Conservation (phyloP, 345 rosid genomes). For the Trapa incisa region DNA sequence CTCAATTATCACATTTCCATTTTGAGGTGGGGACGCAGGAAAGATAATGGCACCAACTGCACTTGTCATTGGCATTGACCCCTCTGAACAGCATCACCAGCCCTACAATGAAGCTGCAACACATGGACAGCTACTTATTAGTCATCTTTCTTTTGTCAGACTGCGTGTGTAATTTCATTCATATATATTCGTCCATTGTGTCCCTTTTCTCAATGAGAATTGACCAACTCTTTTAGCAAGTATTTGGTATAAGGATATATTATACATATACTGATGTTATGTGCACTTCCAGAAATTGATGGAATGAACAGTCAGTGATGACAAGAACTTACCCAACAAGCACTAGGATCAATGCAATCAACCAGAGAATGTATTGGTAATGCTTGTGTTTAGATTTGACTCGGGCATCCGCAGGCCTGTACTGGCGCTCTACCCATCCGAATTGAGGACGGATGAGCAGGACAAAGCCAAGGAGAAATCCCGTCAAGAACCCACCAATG, state of each 20-base stretch:
- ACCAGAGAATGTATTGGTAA: slow-evolving; percentile 56
- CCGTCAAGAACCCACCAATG: slow-evolving; percentile 42
- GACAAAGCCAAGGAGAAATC: slow-evolving; percentile 35
- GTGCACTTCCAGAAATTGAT: no score
- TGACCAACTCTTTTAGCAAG: no score
- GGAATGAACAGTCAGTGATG: neutral
- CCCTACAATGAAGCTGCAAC: slow-evolving; percentile 51
- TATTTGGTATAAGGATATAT: no score
- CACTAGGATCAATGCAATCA: slow-evolving; percentile 35
- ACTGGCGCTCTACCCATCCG: slow-evolving; percentile 45
- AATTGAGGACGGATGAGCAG: slow-evolving; percentile 40
- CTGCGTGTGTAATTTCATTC: no score
- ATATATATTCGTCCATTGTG: neutral
- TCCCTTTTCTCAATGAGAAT: no score
- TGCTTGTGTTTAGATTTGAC: slow-evolving; percentile 55
- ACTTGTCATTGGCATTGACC: slow-evolving; percentile 66
- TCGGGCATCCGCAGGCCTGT: slow-evolving; percentile 32
- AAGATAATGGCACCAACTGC: slow-evolving; percentile 98
- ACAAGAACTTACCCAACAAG: slow-evolving; percentile 38
- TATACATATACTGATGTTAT: no score
- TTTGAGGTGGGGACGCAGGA: slow-evolving; percentile 77
- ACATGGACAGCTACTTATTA: neutral
- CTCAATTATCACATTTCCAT: slow-evolving; percentile 56
- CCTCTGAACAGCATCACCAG: slow-evolving; percentile 74
- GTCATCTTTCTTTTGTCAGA: no score